These are phyloP conservation scores for Carex pumila DNA, from an alignment of 176 grass and related monocot genomes.

Conservation along the genomic window DNA sequence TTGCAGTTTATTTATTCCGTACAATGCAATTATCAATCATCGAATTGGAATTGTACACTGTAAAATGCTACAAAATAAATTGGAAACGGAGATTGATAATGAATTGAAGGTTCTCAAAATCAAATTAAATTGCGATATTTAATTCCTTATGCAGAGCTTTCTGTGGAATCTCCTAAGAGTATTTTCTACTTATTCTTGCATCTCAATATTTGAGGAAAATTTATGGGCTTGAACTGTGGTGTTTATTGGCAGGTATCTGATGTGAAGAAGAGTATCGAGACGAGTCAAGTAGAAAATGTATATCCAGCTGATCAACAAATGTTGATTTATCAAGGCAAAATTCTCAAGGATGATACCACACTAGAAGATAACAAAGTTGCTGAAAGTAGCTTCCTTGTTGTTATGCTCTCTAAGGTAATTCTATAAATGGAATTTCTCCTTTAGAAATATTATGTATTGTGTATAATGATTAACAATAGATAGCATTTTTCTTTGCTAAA, in stretches of 20 bases:
- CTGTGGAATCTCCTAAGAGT: not conserved
- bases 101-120: not conserved
- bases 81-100: not conserved
- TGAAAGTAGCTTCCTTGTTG: conserved; percentile 81
- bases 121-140: not conserved
- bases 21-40: not conserved
- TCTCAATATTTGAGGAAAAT: not conserved
- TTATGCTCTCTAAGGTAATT: conserved; percentile 94
- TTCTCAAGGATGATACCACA: conserved; percentile 96
- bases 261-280: conserved; percentile 82
- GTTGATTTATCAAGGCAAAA: conserved; percentile 94
- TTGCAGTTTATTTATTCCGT: not conserved
- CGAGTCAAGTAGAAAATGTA: conserved; percentile 48
- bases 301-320: conserved; percentile 85
- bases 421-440: not conserved
- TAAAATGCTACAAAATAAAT: not conserved
- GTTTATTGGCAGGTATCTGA: conserved; percentile 50
- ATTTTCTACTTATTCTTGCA: not conserved
- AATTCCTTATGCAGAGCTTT: not conserved
- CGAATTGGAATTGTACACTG: not conserved
- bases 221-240: not conserved
- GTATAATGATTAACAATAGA: not conserved
- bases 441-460: not conserved
- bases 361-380: conserved; percentile 72
- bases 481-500: conserved; percentile 7